Base-by-base conservation (phyloP, 306 rosid species). In the Castanea mollissima region DNA sequence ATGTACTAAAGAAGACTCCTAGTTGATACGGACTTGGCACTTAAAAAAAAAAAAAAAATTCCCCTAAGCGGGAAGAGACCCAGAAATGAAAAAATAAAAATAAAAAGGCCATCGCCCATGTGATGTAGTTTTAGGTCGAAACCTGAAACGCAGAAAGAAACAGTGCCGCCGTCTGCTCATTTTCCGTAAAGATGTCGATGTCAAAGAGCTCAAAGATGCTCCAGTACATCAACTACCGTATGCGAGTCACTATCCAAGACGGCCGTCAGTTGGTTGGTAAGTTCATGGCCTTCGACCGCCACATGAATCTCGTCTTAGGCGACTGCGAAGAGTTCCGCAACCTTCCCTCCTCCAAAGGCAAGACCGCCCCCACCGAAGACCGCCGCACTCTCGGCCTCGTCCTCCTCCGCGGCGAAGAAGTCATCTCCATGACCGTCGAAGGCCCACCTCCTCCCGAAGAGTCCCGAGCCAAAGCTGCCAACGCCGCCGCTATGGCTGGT, bases 131-230 rank as follows among this genome's bases (percentile, higher is more conserved):
- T 41, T 41, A 41, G 46, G 46, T 11, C 46, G 46, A 41, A 41
- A 41, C 46, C 46, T 41, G 46, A 41, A 41, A 41, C 46, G 46
- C 11, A 41, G 46, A 41, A 41, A 41, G 46, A 41, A 41, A 41
- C 46, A 41, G 11, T 41, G 46, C 12, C 46, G 46, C 46, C 46
- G 46, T 41, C 46, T 41, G 12, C 46, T 41, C 12, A 25, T 25
- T 25, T 41, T 41, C 46, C 46, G 46, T 34, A 18, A 92, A 82
- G 85, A 94, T 94, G 98, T 94, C 98, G 93, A 91, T 94, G 98
- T 92, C 98, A 6, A 94, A 94, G 93, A 92, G 98, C 86, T 93
- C 99, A 5, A 96, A 96, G 91, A 96, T 96, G 99, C 96, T 96
- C 15, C 99, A 96, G 64, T 96, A 88, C 86, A 90, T 93, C 68